A percentile compares a stretch with the other conserved stretches of the same genome.
Evolutionary conservation across 768 basidiomycete species (phyloP).

Genomic region (Tulasnella sp.): DNA sequence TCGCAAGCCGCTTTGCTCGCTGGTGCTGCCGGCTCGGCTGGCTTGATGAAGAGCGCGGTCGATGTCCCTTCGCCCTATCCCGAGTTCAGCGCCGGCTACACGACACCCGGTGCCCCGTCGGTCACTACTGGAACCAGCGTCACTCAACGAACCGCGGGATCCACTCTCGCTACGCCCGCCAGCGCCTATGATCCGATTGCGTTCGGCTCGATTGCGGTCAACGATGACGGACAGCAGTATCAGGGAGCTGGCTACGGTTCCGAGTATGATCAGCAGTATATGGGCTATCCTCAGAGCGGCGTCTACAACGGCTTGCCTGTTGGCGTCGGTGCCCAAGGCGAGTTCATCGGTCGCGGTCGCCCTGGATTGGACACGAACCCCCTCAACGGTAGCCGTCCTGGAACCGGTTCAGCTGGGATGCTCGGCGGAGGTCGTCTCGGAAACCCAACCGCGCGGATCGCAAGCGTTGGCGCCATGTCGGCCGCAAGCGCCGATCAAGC

Average conservation of each 20-base stretch:
- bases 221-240: neutral
- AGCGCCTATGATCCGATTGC: constrained; percentile 4
- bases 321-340: neutral
- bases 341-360: neutral
- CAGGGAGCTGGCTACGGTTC: neutral
- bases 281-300: neutral
- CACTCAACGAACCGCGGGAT: neutral
- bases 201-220: constrained; percentile 1
- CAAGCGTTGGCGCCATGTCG: neutral
- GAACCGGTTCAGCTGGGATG: neutral
- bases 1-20: neutral
- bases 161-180: neutral
- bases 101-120: neutral
- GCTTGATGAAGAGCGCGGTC: neutral
- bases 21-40: neutral
- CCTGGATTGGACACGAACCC: neutral
- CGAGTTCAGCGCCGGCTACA: neutral
- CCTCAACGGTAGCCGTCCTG: neutral
- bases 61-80: neutral
- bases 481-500: neutral
- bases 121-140: neutral
- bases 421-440: neutral
- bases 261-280: neutral
- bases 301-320: neutral
- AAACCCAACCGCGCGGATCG: neutral